These are phyloP conservation scores for Ophiostoma tasmaniense DNA, from an alignment of 2,329 filamentous ascomycete genomes.

Conservation along the genomic window DNA sequence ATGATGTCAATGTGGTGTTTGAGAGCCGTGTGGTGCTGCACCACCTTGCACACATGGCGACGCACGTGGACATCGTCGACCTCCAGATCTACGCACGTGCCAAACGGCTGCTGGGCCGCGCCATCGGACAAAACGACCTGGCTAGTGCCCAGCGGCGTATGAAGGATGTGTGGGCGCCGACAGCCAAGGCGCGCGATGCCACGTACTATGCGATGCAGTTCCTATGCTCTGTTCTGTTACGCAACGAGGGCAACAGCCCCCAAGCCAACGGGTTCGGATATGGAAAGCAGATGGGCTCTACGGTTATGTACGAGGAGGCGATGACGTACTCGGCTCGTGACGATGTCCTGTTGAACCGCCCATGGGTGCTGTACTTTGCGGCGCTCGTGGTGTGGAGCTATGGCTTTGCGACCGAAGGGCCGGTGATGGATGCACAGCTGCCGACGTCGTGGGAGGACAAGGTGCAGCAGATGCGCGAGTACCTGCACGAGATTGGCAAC, in stretches of 20 bases:
- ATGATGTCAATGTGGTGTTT: slow-evolving; percentile 58
- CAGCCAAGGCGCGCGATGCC: slow-evolving; percentile 79
- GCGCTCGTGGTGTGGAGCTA: slow-evolving; percentile 92
- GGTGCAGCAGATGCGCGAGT: slow-evolving; percentile 69
- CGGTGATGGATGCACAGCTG: slow-evolving; percentile 42
- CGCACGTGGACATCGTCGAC: slow-evolving; percentile 96
- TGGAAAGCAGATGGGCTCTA: slow-evolving; percentile 24
- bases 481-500: slow-evolving; percentile 62
- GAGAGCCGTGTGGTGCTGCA: slow-evolving; percentile 85
- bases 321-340: slow-evolving; percentile 68
- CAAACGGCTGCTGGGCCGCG: slow-evolving; percentile 72
- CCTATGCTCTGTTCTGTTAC: slow-evolving; percentile 71
- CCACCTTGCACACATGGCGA: slow-evolving; percentile 92
- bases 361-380: slow-evolving; percentile 94
- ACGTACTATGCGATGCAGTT: slow-evolving; percentile 90
- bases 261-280: slow-evolving; percentile 23
- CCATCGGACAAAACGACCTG: slow-evolving; percentile 75
- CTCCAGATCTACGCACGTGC: slow-evolving; percentile 92
- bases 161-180: slow-evolving; percentile 82
- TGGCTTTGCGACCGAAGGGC: slow-evolving; percentile 80
- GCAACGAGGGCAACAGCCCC: slow-evolving; percentile 38
- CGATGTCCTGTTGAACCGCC: slow-evolving; percentile 81
- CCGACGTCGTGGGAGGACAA: slow-evolving; percentile 57
- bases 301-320: slow-evolving; percentile 14
- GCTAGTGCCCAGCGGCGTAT: slow-evolving; percentile 71